Evolutionary conservation across 2,329 filamentous ascomycete species (phyloP).

Genomic region (Botrytis byssoidea): DNA sequence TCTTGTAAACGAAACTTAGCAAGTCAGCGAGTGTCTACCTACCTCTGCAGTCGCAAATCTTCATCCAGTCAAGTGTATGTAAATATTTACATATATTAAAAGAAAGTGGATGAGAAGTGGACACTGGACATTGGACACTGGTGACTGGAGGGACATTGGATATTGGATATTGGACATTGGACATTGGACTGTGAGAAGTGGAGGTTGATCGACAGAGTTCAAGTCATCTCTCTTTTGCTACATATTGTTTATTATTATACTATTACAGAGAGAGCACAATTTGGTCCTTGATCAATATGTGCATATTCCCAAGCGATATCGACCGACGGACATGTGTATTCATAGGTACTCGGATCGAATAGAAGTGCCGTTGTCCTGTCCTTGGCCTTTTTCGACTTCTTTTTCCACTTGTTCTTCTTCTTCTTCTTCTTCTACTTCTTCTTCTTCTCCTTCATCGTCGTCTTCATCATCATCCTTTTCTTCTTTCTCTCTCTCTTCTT

Average conservation of each 20-base stretch:
- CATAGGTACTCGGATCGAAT: background rate
- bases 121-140: background rate
- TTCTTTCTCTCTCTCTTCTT: background rate
- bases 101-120: constrained; percentile 4
- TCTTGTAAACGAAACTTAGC: constrained; percentile 3
- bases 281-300: background rate
- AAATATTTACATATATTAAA: background rate
- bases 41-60: background rate
- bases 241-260: background rate
- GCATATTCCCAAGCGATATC: background rate
- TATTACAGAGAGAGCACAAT: background rate
- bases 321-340: background rate
- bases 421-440: background rate
- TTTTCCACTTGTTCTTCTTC: background rate
- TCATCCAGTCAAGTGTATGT: constrained; percentile 1
- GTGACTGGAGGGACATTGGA: background rate
- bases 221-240: background rate
- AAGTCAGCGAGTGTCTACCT: background rate
- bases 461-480: background rate
- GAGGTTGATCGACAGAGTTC: constrained; percentile 12
- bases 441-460: too few species aligned
- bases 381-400: background rate
- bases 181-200: background rate
- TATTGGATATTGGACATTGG: background rate
- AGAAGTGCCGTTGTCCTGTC: background rate